Base-by-base conservation (phyloP, 2,329 filamentous ascomycete species). In the Aspergillus amoenus region DNA sequence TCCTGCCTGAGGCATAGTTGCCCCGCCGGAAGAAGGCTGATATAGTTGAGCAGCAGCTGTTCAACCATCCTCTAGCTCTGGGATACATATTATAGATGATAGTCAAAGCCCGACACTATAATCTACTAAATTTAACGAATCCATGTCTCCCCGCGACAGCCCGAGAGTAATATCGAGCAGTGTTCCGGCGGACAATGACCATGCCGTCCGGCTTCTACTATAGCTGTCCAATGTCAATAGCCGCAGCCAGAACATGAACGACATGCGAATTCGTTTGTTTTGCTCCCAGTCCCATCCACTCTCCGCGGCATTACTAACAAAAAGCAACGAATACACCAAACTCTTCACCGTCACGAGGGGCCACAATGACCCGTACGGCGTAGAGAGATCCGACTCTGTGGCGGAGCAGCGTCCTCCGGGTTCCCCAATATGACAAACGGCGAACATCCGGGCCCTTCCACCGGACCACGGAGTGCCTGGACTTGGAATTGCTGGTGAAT, bases 321-420 rank as follows among this genome's bases (percentile, higher is more conserved):
- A 30, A 30, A 9, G 27, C 27, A 30, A 30, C 27, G 9, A 30
- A 30, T 30, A 4, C 27, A 30, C 30, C 22, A 54, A 45, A 47
- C 12, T 55, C 45, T 55, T 49, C 52, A 44, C 45, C 27, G 52
- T 55, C 52, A 55, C 52, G 52, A 42, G 52, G 44, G 37, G 24
- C 44, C 17, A 34, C 30, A 47, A 22, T n/a, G 5, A 17, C 44
- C 44, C 22, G 44, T 46, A 30, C 44, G 12, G 27, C 9, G 27
- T 30, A 30, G 27, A 30, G 22, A 15, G 18, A 24, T 34, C 15
- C 30, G 18, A 17, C 18, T 11, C 34, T 24, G 34, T 30, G 53
- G 46, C 53, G 53, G 53, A 55, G 53, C 45, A 55, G 39, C 46
- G 45, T 55, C 53, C 40, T 55, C 53, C 53, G 53, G 45, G 15